Evolutionary conservation across 441 rosid species (phyloP).

Genomic region (Theobroma grandiflorum): DNA sequence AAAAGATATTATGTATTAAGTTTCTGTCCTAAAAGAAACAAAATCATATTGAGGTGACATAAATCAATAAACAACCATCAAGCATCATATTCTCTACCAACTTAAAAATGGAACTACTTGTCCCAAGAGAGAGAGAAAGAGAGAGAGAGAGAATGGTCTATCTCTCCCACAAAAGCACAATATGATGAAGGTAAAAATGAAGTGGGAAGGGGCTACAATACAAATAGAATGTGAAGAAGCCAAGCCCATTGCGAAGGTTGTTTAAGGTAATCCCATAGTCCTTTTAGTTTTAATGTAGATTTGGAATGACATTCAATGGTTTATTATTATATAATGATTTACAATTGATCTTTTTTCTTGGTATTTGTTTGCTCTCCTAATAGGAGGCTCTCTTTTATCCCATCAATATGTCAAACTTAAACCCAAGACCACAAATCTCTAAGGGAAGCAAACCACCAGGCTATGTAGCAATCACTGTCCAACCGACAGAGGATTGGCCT

Average conservation of each 20-base stretch:
- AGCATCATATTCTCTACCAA: background rate
- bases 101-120: background rate
- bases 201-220: background rate
- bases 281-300: background rate
- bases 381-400: background rate
- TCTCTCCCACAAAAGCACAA: background rate
- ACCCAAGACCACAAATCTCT: background rate
- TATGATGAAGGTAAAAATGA: background rate
- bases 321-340: background rate
- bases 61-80: background rate
- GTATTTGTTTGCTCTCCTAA: background rate
- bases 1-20: conserved; percentile 26
- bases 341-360: background rate
- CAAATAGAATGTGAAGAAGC: background rate
- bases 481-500: background rate
- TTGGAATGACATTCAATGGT: background rate
- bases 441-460: background rate
- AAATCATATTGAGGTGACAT: conserved; percentile 10
- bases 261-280: background rate
- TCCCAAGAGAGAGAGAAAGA: background rate
- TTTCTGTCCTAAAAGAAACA: background rate
- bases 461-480: background rate
- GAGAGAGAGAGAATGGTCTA: too few relatives aligned
- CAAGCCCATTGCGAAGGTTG: background rate
- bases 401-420: background rate